These are phyloP conservation scores for Pisolithus orientalis DNA, from an alignment of 768 basidiomycete species.

Conservation along the genomic window DNA sequence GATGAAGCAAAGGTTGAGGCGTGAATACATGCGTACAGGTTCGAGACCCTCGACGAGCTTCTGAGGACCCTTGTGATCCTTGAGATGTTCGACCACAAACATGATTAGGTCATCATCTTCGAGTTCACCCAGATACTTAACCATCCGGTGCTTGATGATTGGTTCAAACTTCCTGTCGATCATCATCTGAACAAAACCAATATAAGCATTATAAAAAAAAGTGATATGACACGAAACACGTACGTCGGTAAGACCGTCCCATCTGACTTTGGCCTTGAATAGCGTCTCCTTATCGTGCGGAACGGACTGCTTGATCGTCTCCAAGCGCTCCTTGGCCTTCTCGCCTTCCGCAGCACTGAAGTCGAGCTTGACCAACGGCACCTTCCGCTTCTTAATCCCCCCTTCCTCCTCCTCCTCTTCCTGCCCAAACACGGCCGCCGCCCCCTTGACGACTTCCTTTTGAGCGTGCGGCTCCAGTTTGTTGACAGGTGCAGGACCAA, in stretches of 20 bases:
- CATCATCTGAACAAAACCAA: slow-evolving; percentile 45
- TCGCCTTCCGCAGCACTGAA: slow-evolving; percentile 80
- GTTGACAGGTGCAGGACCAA: slow-evolving; percentile 42
- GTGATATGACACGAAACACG: slow-evolving; percentile 19
- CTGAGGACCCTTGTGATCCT: slow-evolving; percentile 80
- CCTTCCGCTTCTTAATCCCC: slow-evolving; percentile 70
- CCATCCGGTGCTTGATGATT: slow-evolving; percentile 75
- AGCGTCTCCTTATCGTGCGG: slow-evolving; percentile 73
- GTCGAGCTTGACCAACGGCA: slow-evolving; percentile 85
- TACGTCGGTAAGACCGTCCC: slow-evolving; percentile 89
- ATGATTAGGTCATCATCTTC: slow-evolving; percentile 93
- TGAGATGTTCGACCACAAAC: slow-evolving; percentile 89
- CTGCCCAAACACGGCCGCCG: slow-evolving; percentile 63
- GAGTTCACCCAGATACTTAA: slow-evolving; percentile 83
- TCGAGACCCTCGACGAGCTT: slow-evolving; percentile 88
- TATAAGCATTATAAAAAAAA: slow-evolving; percentile 9
- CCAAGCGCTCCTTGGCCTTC: slow-evolving; percentile 72
- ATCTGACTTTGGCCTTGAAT: slow-evolving; percentile 82
- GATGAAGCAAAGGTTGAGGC: not conserved
- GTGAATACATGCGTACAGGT: slow-evolving; percentile 59
- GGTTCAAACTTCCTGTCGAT: slow-evolving; percentile 86
- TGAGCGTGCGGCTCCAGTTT: slow-evolving; percentile 37
- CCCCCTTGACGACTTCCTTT: slow-evolving; percentile 32
- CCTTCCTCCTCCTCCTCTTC: slow-evolving; percentile 90
- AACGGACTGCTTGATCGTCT: slow-evolving; percentile 69